Conservation (phyloP, 768 basidiomycete species). For the Termitomyces sp. region DNA sequence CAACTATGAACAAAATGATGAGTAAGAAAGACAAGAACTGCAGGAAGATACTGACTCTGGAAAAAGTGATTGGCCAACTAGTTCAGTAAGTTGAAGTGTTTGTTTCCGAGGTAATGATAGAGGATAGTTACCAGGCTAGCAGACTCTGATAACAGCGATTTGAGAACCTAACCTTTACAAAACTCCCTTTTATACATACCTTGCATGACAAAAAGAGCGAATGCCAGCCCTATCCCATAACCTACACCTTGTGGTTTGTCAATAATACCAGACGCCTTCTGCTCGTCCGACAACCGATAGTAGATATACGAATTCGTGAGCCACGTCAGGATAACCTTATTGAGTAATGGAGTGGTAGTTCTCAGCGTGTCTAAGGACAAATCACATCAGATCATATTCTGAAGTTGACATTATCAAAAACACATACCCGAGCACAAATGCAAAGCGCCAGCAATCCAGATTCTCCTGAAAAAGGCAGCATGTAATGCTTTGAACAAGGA, state of each 20-base stretch:
- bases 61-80: constrained; percentile 45
- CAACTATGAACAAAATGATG: constrained; percentile 21
- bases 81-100: not conserved
- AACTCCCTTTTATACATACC: constrained; percentile 24
- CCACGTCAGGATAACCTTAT: constrained; percentile 58
- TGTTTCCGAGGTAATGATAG: not conserved
- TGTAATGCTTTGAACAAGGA: constrained; percentile 49
- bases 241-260: constrained; percentile 46
- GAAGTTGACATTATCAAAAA: not conserved
- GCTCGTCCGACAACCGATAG: constrained; percentile 30
- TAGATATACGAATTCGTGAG: constrained; percentile 46
- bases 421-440: constrained; percentile 39
- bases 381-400: not conserved
- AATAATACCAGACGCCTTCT: constrained; percentile 31
- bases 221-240: constrained; percentile 58
- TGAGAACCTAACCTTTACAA: not conserved
- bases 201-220: constrained; percentile 61
- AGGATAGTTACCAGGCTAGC: constrained; percentile 34
- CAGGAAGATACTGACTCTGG: constrained; percentile 25
- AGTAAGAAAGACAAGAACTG: not conserved
- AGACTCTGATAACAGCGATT: constrained; percentile 23
- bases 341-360: constrained; percentile 54
- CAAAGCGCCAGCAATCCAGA: constrained; percentile 46
- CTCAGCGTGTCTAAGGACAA: constrained; percentile 37
- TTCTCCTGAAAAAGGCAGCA: constrained; percentile 41